Evolutionary conservation across 2,329 filamentous ascomycete species (phyloP).

Genomic region (Juglanconis sp.): DNA sequence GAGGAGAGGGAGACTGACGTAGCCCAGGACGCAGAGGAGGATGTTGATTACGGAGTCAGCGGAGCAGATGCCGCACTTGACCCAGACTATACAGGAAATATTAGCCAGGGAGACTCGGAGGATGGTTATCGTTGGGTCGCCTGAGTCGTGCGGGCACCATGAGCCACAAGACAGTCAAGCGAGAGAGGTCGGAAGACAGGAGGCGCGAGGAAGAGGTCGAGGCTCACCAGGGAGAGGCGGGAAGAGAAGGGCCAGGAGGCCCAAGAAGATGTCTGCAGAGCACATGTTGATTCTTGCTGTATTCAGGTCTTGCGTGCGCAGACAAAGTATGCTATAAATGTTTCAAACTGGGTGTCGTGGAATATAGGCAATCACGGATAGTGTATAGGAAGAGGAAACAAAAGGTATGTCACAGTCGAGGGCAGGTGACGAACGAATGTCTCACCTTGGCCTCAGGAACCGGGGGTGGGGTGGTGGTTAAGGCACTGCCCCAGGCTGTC

Average conservation of each 20-base stretch:
- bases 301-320: background rate
- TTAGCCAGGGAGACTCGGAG: slow-evolving; percentile 26
- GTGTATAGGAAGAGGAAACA: background rate
- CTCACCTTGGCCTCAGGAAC: background rate
- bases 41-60: slow-evolving; percentile 95
- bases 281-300: slow-evolving; percentile 44
- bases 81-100: slow-evolving; percentile 68
- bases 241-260: slow-evolving; percentile 61
- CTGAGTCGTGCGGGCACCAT: background rate
- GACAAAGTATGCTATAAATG: background rate
- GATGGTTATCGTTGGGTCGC: background rate
- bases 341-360: background rate
- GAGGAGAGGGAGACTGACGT: slow-evolving; percentile 36
- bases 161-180: background rate
- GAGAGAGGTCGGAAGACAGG: background rate
- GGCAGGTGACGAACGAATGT: background rate
- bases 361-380: background rate
- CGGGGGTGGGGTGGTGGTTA: background rate
- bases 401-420: background rate
- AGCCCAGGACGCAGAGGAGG: slow-evolving; percentile 77
- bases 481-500: background rate
- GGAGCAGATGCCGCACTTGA: slow-evolving; percentile 90
- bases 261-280: slow-evolving; percentile 60
- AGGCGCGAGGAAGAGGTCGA: background rate
- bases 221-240: slow-evolving; percentile 62